Evolutionary conservation across 2,329 filamentous ascomycete genomes (phyloP).

Genomic region (Paecilomyces sp.): DNA sequence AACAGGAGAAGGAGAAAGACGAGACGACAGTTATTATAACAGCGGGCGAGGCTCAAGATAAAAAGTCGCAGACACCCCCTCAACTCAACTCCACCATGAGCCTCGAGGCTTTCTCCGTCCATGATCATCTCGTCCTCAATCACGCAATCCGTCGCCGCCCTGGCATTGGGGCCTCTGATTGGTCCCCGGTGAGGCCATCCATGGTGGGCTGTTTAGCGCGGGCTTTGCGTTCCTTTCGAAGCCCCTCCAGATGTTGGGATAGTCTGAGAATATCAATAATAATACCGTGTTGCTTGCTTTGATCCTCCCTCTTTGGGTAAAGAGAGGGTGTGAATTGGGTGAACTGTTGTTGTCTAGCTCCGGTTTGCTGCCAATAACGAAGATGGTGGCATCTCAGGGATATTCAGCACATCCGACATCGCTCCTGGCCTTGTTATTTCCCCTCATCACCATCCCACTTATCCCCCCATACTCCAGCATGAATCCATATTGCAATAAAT

Average conservation of each 20-base stretch:
- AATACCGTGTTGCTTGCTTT: no score
- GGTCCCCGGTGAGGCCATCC: conserved; percentile 8
- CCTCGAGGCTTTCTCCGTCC: conserved; percentile 7
- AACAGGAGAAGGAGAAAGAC: conserved; percentile 6
- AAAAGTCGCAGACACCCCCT: neutral
- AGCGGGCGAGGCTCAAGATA: neutral
- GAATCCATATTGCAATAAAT: neutral
- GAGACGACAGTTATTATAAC: neutral
- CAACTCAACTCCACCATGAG: conserved; percentile 9
- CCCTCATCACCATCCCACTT: neutral
- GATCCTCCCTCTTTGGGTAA: neutral
- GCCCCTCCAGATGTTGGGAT: neutral
- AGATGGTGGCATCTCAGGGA: no score
- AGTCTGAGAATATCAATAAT: no score
- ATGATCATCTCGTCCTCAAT: conserved; percentile 13
- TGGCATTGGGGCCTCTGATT: conserved; percentile 22
- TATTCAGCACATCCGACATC: neutral
- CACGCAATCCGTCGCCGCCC: conserved; percentile 29
- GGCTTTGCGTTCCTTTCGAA: neutral
- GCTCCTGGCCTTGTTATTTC: neutral
- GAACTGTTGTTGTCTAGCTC: neutral
- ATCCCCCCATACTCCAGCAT: neutral
- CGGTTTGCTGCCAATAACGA: neutral
- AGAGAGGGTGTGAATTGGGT: neutral
- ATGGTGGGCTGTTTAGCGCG: conserved; percentile 19